Conservation (phyloP, 2,329 filamentous ascomycete species). For the Aspergillus calidoustus region DNA sequence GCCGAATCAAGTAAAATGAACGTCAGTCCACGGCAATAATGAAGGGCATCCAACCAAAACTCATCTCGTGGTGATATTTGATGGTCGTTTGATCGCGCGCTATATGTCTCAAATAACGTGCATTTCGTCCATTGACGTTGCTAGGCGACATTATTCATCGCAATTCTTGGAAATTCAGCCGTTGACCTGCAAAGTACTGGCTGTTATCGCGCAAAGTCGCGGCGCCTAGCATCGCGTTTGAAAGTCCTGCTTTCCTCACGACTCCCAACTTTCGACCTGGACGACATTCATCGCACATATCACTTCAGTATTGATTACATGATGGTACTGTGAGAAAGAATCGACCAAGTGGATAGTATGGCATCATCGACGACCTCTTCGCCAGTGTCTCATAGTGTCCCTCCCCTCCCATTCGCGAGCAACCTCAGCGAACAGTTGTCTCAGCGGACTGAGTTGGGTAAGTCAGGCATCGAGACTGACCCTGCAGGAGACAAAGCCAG, state of each 20-base stretch:
- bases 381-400: slow-evolving; percentile 27
- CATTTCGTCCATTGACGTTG: background rate
- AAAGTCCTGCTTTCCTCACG: background rate
- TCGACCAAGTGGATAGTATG: slow-evolving; percentile 23
- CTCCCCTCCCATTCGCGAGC: slow-evolving; percentile 37
- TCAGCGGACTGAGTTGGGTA: slow-evolving; percentile 29
- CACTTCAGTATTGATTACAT: slow-evolving; percentile 3
- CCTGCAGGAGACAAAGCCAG: slow-evolving; percentile 17
- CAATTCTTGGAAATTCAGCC: background rate
- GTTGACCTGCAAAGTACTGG: background rate
- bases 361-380: slow-evolving; percentile 28
- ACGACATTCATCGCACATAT: background rate
- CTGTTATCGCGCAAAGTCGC: background rate
- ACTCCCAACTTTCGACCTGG: background rate
- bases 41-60: slow-evolving; percentile 9
- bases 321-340: slow-evolving; percentile 15
- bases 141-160: background rate
- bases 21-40: slow-evolving; percentile 13
- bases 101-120: slow-evolving; percentile 11
- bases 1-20: slow-evolving; percentile 15
- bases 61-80: background rate
- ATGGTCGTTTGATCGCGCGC: slow-evolving; percentile 4
- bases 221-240: background rate
- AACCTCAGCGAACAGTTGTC: slow-evolving; percentile 43
- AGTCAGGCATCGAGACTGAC: slow-evolving; percentile 20